Evolutionary conservation across 2,329 filamentous ascomycete species (phyloP).

Genomic region (Graphilbum fragrans): DNA sequence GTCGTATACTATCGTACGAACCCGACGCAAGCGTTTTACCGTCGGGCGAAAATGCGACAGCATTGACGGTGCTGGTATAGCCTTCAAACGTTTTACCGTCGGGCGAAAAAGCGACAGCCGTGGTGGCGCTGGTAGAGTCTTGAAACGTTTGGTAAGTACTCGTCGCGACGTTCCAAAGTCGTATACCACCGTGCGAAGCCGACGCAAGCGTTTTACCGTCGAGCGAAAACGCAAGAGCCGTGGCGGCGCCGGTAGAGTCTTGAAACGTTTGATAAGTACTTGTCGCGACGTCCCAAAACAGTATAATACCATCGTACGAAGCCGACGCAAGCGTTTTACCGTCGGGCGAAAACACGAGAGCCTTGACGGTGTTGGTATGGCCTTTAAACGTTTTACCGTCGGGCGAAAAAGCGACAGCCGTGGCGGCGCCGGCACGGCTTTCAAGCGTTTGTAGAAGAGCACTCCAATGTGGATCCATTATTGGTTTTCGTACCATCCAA

Average conservation of each 20-base stretch:
- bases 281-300: too few species aligned
- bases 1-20: background rate
- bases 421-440: background rate
- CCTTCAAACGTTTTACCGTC: too few species aligned
- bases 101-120: background rate
- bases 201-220: too few species aligned
- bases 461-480: constrained; percentile 2
- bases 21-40: background rate
- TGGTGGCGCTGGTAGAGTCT: too few species aligned
- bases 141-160: too few species aligned
- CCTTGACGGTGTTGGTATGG: background rate
- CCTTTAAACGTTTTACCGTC: background rate
- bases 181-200: too few species aligned
- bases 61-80: too few species aligned
- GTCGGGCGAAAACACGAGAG: too few species aligned
- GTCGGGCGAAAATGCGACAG: background rate
- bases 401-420: background rate
- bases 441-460: constrained; percentile 1
- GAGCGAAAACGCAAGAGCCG: too few species aligned
- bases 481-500: constrained; percentile 8
- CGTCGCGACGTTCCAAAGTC: too few species aligned
- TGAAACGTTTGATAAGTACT: background rate
- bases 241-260: background rate
- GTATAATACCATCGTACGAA: too few species aligned
- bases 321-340: too few species aligned